Percentiles rank a stretch among this genome's conserved stretches.
These are phyloP conservation scores for Chlamydomonas sp. DNA, from an alignment of 139 green algal genomes.

Conservation along the genomic window DNA sequence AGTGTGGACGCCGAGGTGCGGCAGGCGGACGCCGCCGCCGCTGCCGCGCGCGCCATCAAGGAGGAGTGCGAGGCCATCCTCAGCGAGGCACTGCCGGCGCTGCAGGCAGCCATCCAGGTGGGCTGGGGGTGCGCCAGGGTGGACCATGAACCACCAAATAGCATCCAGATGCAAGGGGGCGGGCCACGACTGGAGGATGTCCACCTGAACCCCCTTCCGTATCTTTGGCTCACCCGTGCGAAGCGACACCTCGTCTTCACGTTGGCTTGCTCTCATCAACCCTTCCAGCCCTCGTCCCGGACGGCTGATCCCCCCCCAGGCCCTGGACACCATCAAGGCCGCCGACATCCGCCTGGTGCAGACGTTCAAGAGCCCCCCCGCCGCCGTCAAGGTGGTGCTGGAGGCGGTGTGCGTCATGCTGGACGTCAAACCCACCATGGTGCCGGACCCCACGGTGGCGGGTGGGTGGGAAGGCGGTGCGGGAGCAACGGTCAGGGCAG, in stretches of 20 bases:
- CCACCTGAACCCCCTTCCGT: not conserved
- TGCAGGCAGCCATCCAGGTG: conserved; percentile 69
- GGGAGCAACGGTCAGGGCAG: not conserved
- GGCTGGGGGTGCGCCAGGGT: not conserved
- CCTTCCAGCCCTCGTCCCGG: not conserved
- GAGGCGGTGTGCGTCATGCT: conserved; percentile 89
- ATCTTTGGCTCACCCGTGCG: not conserved
- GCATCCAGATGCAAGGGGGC: no score
- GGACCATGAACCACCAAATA: conserved; percentile 59
- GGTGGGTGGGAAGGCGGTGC: conserved; percentile 39
- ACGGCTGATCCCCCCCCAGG: not conserved
- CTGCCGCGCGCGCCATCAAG: conserved; percentile 72
- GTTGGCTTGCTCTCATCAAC: conserved; percentile 33
- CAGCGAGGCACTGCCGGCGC: conserved; percentile 71
- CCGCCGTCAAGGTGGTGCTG: conserved; percentile 81
- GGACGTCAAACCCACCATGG: conserved; percentile 86
- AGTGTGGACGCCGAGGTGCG: conserved; percentile 71
- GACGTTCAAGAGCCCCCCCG: conserved; percentile 77
- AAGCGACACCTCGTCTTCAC: conserved; percentile 62
- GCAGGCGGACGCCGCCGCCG: conserved; percentile 57
- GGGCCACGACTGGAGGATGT: no score
- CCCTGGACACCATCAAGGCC: conserved; percentile 80
- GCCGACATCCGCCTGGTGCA: conserved; percentile 78
- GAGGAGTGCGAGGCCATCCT: conserved; percentile 82
- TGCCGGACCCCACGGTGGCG: conserved; percentile 76